Evolutionary conservation across 768 basidiomycete genomes (phyloP).

Genomic region (Pleurotus platypus): DNA sequence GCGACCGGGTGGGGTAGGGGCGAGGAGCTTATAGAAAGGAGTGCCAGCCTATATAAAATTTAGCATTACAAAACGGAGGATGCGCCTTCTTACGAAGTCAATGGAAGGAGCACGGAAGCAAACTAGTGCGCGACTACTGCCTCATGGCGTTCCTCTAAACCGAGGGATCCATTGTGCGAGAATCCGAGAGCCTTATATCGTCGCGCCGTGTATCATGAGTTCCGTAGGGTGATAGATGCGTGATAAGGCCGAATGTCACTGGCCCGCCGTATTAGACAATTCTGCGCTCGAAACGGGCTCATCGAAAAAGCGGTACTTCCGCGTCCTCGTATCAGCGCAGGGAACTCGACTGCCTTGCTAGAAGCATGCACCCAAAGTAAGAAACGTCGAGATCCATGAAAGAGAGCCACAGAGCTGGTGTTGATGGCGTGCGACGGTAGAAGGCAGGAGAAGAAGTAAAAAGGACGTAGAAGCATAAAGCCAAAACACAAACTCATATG

Average conservation of each 20-base stretch:
- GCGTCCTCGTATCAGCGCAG: background rate
- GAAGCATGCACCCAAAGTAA: constrained; percentile 2
- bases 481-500: background rate
- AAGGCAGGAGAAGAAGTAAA: constrained; percentile 5
- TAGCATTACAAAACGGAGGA: background rate
- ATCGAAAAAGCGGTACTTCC: background rate
- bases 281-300: constrained; percentile 1
- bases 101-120: constrained; percentile 1
- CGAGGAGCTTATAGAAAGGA: background rate
- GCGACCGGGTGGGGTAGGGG: background rate
- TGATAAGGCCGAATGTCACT: constrained; percentile 6
- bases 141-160: constrained; percentile 6
- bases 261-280: constrained; percentile 3
- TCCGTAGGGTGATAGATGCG: background rate
- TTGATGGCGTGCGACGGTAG: constrained; percentile 6
- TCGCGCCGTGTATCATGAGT: background rate
- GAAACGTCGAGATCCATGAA: constrained; percentile 9
- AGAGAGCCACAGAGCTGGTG: background rate
- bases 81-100: constrained; percentile 1
- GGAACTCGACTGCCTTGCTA: background rate
- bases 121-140: background rate
- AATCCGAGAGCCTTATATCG: constrained; percentile 3
- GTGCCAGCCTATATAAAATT: background rate
- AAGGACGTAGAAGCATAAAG: constrained; percentile 7
- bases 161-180: background rate